Conservation (phyloP, 331 rosid genomes). For the Rosa hybrid region DNA sequence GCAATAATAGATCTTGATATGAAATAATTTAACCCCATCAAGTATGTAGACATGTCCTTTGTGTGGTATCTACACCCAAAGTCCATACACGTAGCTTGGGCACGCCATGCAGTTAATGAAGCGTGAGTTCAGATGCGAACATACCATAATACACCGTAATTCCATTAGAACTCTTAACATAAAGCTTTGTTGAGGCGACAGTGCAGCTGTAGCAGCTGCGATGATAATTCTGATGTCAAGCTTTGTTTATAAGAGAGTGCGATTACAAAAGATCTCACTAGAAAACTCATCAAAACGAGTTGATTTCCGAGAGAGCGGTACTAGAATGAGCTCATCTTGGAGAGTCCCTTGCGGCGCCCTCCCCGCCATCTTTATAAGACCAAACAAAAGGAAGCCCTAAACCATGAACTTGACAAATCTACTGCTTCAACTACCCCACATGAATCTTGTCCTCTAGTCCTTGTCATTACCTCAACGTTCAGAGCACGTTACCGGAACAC, state of each 20-base stretch:
- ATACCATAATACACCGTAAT: not conserved
- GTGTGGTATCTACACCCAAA: not conserved
- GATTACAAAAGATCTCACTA: not conserved
- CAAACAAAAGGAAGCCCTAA: not conserved
- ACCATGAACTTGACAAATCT: not conserved
- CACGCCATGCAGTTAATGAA: not conserved
- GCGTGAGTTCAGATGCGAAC: not conserved
- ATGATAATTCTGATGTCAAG: not conserved
- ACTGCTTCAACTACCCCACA: constrained; percentile 15
- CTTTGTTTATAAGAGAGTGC: not conserved
- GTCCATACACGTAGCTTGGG: not conserved
- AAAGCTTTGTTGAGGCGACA: not conserved
- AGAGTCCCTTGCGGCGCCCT: not conserved
- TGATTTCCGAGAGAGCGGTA: not conserved
- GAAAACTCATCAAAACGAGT: not conserved
- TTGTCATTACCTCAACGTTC: constrained; percentile 29
- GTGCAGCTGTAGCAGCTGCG: not conserved
- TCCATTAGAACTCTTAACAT: not conserved
- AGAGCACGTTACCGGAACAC: constrained; percentile 9
- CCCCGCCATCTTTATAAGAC: not conserved
- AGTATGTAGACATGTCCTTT: not conserved
- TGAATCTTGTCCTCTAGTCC: constrained; percentile 23
- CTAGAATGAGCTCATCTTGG: not conserved
- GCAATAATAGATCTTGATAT: not conserved
- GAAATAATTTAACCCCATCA: not conserved